Base-by-base conservation (phyloP, 208 protist species). In the Leishmania lainsoni region DNA sequence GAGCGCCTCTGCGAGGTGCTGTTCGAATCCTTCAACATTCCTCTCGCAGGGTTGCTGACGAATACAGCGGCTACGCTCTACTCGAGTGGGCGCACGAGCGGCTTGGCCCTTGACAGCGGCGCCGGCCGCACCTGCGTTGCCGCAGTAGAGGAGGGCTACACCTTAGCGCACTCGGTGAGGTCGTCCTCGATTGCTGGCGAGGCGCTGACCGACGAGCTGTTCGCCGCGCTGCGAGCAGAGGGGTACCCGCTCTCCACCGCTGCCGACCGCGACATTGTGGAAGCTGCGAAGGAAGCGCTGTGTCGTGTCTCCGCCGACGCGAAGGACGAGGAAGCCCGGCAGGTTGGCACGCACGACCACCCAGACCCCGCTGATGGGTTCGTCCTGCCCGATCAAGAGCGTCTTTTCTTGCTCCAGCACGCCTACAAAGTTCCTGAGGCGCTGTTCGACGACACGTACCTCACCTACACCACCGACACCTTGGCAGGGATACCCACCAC, bases 91-190 rank as follows among this genome's bases (percentile, higher is more conserved):
- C 92, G 98, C 17, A 93, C 96, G 1, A 99, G 98, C 26, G 99
- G 99, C 78, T 90, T 99, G 17, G 99, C 99, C 9, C 85, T 99
- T 49, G 99, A 99, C 87, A 98, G 95, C 78, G 99, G 99, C 66
- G 99, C 99, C 75, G 99, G 99, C 68, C 97, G 99, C 52, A 99
- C 99, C 17, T 98, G 99, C 79, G 94, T 99, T 71, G 97, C 99
- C 4, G 99, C 99, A 26, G 98, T 99, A 12, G 99, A 94, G 81
- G 98, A 99, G 70, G 99, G 99, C 80, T 99, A 98, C 86, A 85
- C 79, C 29, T 83, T 98, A 48, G 79, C 88, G 9, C 87, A 97
- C 79, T 87, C 92, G 2, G 83, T 97, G 52, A 85, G 86, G 14
- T 71, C 86, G 8, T 88, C 96, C 22, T 32, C 78, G 52, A 45